Conservation (phyloP, 768 basidiomycete species). For the Neoboletus brunneissimus region DNA sequence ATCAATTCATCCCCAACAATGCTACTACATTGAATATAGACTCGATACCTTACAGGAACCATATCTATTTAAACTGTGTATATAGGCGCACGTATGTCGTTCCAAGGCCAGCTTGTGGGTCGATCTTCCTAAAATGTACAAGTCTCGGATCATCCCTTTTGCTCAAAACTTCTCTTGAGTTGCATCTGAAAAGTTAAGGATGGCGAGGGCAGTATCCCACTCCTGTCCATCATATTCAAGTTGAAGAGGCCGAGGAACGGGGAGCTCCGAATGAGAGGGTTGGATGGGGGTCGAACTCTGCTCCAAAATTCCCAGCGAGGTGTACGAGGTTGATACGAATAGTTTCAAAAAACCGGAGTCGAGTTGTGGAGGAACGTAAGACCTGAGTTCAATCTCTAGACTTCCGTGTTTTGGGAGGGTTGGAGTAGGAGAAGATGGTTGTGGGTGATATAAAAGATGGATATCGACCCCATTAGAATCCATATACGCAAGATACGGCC, state of each 20-base stretch:
- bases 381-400: slow-evolving; percentile 38
- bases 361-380: slow-evolving; percentile 43
- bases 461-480: slow-evolving; percentile 54
- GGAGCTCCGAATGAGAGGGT: slow-evolving; percentile 10
- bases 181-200: slow-evolving; percentile 20
- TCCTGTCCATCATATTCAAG: slow-evolving; percentile 18
- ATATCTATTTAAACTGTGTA: neutral
- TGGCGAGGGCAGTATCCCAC: slow-evolving; percentile 31
- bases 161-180: neutral
- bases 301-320: slow-evolving; percentile 48
- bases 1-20: neutral
- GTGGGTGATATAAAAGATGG: slow-evolving; percentile 54
- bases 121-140: neutral
- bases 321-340: slow-evolving; percentile 52
- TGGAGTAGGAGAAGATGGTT: slow-evolving; percentile 33
- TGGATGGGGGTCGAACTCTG: slow-evolving; percentile 35
- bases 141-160: neutral
- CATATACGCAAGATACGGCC: slow-evolving; percentile 64
- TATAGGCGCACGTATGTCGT: neutral
- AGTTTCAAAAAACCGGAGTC: slow-evolving; percentile 56
- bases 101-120: slow-evolving; percentile 13
- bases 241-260: slow-evolving; percentile 4
- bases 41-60: neutral
- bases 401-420: slow-evolving; percentile 43
- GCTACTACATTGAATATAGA: neutral